phyloP scores from a whole-genome alignment of 768 basidiomycete species.

The Leccinum obscurum region DNA sequence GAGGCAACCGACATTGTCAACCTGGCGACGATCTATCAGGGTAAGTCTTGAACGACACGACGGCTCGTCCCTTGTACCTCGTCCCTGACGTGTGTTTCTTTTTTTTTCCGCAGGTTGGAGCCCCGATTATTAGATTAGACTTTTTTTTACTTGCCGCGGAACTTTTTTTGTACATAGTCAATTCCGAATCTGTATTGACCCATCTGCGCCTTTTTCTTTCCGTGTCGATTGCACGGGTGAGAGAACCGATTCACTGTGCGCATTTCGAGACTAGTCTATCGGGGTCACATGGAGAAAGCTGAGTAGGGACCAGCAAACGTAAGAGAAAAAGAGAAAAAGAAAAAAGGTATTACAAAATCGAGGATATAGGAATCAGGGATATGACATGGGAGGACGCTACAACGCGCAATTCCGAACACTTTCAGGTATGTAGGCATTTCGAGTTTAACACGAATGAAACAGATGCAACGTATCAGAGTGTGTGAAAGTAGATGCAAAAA shows the following conservation, averaged over 20 bases:
- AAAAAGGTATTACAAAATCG: constrained; percentile 31
- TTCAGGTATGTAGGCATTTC: constrained; percentile 19
- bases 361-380: constrained; percentile 26
- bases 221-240: constrained; percentile 13
- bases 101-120: constrained; percentile 39
- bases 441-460: constrained; percentile 10
- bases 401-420: constrained; percentile 17
- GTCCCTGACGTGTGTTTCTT: constrained; percentile 1
- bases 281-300: constrained; percentile 15
- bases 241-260: constrained; percentile 10
- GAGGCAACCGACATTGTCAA: constrained; percentile 80
- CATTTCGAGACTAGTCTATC: constrained; percentile 28
- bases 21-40: constrained; percentile 74
- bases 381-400: constrained; percentile 13
- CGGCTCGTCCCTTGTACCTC: not conserved
- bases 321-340: not conserved
- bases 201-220: not conserved
- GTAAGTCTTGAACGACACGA: constrained; percentile 38
- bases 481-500: constrained; percentile 22
- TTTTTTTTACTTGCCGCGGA: not conserved
- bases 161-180: no score
- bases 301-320: constrained; percentile 17
- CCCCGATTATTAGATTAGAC: constrained; percentile 35
- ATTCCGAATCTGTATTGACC: not conserved
- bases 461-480: constrained; percentile 20